Evolutionary conservation across 371 early-diverging fungal species (phyloP).

Genomic region (Blastocladiella emersonii): DNA sequence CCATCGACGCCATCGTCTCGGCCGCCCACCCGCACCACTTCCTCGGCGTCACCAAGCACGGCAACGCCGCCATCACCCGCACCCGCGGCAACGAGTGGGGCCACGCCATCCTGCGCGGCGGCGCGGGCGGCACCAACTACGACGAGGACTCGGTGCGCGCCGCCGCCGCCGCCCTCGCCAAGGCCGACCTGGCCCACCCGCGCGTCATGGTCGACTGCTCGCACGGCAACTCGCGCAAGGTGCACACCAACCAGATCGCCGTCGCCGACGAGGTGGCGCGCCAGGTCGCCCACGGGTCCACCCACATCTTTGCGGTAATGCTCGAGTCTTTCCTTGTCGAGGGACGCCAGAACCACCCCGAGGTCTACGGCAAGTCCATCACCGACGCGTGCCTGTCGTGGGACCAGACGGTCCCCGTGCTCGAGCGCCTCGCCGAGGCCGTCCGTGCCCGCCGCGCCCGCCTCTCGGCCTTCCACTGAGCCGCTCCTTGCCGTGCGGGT

Average conservation of each 20-base stretch:
- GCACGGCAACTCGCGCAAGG: conserved; percentile 67
- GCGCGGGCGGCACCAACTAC: conserved; percentile 73
- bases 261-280: conserved; percentile 34
- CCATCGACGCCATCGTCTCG: conserved; percentile 78
- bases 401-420: conserved; percentile 52
- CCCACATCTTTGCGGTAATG: conserved; percentile 65
- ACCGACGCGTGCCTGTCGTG: conserved; percentile 71
- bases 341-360: conserved; percentile 51
- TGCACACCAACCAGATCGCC: conserved; percentile 52
- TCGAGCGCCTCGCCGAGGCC: conserved; percentile 46
- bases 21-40: conserved; percentile 79
- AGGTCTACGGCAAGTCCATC: conserved; percentile 55
- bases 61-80: conserved; percentile 77
- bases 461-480: conserved; percentile 2
- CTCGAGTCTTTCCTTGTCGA: conserved; percentile 65
- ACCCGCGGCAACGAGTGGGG: conserved; percentile 57
- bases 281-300: conserved; percentile 18
- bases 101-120: conserved; percentile 70
- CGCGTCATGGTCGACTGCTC: conserved; percentile 71
- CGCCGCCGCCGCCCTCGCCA: conserved; percentile 36
- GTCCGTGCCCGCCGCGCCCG: conserved; percentile 40
- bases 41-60: conserved; percentile 90
- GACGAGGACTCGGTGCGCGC: conserved; percentile 38
- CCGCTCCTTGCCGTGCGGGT: too few relatives aligned
- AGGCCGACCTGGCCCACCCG: conserved; percentile 34